Base-by-base conservation (phyloP, 176 grass and related monocot genomes). In the Oryza nivara region DNA sequence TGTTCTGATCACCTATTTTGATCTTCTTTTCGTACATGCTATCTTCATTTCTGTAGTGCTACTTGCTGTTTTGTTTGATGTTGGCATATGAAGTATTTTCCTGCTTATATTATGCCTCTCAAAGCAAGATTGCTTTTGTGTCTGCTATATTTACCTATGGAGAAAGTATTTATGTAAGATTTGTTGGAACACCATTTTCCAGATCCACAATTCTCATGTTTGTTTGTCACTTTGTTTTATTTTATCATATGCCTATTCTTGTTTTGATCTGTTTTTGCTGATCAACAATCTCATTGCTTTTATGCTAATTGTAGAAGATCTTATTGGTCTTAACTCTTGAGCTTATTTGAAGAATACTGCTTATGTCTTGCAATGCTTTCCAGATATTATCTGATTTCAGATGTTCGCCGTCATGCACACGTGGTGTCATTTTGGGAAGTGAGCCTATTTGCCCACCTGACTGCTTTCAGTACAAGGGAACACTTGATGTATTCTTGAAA, bases 391-490 rank as follows among this genome's bases (percentile, higher is more conserved):
- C 92, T 63, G 89, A 98, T 74, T 89, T 98, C 68, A 90, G 78
- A 86, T 98, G 96, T 81, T 98, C 93, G 66, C 88, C 96, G 20
- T 92, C 91, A 34, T 98, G 93, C 75, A 92, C 91, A 41, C 89
- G 89, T 2, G 89, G 91, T 73, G 81, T 91, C 30, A 52, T 93
- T 78, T 85, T 94, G 52, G 93, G 96, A 75, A 92, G 86, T 12
- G 93, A 98, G 60, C 87, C 87, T 78, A 75, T 93, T 88, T 95
- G 89, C 60, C 93, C 96, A 36, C 88, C 80, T 65, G 96, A 98
- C 88, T 94, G 93, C 80, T 98, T 98, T 78, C 82, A 94, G 73
- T 98, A 98, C 72, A 98, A 95, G 75, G 93, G 93, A 81, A 98
- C 96, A 58, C 70, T 98, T 28, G 93, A 98, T 74, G 89, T 98